A percentile compares a stretch with the other conserved stretches of the same genome.
phyloP scores from a whole-genome alignment of 176 grass and related monocot genomes.

The Stipa capillata region DNA sequence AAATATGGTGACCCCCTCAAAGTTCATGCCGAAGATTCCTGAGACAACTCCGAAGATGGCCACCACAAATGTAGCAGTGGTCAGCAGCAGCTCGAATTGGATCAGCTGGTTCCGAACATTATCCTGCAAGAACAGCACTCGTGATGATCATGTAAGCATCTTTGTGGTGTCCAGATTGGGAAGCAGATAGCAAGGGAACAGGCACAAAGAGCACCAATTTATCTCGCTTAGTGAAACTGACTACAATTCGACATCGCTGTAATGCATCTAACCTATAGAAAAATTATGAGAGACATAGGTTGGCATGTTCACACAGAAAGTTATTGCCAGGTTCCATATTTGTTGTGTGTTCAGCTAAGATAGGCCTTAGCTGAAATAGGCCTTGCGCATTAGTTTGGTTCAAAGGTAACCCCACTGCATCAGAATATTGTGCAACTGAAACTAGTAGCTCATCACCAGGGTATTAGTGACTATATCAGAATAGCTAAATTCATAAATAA shows the following conservation, averaged over 20 bases:
- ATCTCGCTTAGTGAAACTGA: neutral
- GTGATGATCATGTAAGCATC: neutral
- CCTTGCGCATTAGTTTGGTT: neutral
- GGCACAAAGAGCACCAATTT: neutral
- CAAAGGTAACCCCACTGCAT: neutral
- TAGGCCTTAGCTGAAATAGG: neutral
- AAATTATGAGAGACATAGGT: neutral
- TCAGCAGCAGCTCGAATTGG: conserved; percentile 80
- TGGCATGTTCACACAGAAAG: neutral
- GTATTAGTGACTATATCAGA: neutral
- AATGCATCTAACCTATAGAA: neutral
- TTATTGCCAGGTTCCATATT: neutral
- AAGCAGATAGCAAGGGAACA: neutral
- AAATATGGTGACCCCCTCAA: conserved; percentile 48
- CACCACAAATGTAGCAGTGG: conserved; percentile 89
- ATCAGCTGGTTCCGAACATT: conserved; percentile 95
- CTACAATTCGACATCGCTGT: neutral
- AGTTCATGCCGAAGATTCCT: conserved; percentile 94
- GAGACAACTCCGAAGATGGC: conserved; percentile 84
- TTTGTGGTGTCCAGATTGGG: neutral
- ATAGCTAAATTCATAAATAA: neutral
- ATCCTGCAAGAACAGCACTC: conserved; percentile 51
- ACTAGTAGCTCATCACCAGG: neutral
- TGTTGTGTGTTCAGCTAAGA: neutral
- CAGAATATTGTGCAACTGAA: neutral